A percentile compares a stretch with the other conserved stretches of the same genome.
Evolutionary conservation across 2,329 filamentous ascomycete genomes (phyloP).

Genomic region (Aspergillus vadensis): DNA sequence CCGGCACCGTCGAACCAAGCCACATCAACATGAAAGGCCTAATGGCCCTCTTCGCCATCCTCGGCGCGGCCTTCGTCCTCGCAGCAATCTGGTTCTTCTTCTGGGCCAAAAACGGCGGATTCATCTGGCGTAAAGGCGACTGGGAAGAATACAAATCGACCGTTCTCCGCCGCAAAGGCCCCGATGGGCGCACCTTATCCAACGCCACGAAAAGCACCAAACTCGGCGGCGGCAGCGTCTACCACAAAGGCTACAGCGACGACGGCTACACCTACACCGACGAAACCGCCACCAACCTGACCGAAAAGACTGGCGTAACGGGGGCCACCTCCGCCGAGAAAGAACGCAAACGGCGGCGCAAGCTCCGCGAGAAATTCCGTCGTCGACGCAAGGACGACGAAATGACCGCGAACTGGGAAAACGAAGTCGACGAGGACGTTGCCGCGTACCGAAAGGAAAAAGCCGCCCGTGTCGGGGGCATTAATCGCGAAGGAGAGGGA

Average conservation of each 20-base stretch:
- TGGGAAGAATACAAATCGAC: slow-evolving; percentile 99
- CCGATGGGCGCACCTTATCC: slow-evolving; percentile 81
- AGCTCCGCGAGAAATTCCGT: slow-evolving; percentile 43
- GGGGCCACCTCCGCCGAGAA: background rate
- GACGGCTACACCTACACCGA: slow-evolving; percentile 56
- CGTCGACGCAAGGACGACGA: slow-evolving; percentile 44
- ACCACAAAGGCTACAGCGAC: slow-evolving; percentile 66
- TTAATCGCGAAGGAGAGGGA: slow-evolving; percentile 81
- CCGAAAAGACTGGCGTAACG: slow-evolving; percentile 24
- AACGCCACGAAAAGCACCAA: slow-evolving; percentile 80
- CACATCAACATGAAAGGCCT: slow-evolving; percentile 61
- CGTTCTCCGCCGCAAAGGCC: slow-evolving; percentile 82
- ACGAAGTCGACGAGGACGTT: slow-evolving; percentile 67
- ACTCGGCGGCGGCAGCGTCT: slow-evolving; percentile 80
- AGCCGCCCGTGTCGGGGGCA: slow-evolving; percentile 80
- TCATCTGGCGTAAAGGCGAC: slow-evolving; percentile 79
- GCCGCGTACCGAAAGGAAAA: slow-evolving; percentile 84
- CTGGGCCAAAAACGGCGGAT: slow-evolving; percentile 95
- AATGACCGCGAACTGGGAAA: slow-evolving; percentile 54
- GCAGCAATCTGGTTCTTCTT: slow-evolving; percentile 96
- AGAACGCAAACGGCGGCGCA: slow-evolving; percentile 34
- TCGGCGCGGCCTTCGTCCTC: slow-evolving; percentile 75
- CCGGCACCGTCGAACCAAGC: slow-evolving; percentile 44
- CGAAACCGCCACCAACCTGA: slow-evolving; percentile 45
- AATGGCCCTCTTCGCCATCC: slow-evolving; percentile 81